phyloP scores from a whole-genome alignment of 495 filamentous ascomycete species.

The Haplographium delicatum region DNA sequence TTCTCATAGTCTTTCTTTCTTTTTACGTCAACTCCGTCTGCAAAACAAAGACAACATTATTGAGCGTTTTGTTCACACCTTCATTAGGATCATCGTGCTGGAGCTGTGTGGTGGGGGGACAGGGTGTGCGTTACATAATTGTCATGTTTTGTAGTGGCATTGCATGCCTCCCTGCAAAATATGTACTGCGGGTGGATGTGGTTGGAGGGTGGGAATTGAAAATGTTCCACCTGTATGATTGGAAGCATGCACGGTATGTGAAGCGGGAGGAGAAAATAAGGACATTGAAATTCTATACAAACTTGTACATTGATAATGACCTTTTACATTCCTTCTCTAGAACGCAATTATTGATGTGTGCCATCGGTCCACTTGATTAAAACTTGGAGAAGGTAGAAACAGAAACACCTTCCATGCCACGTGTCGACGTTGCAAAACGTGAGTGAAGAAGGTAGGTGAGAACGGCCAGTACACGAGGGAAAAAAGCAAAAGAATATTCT shows the following conservation, averaged over 20 bases:
- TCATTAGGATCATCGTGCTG: slow-evolving; percentile 9
- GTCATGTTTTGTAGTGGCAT: too few relatives aligned
- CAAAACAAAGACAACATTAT: slow-evolving; percentile 17
- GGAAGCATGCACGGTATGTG: neutral
- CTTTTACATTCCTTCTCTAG: neutral
- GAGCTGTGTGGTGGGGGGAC: neutral
- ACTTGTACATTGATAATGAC: slow-evolving; percentile 16
- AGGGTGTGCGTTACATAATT: slow-evolving; percentile 3
- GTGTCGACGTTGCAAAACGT: too few relatives aligned
- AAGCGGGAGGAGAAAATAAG: slow-evolving; percentile 1
- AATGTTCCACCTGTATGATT: neutral
- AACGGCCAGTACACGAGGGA: too few relatives aligned
- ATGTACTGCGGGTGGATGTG: neutral
- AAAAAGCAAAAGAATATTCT: too few relatives aligned
- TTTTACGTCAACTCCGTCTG: slow-evolving; percentile 10
- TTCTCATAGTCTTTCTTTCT: slow-evolving; percentile 20
- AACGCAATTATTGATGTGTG: too few relatives aligned
- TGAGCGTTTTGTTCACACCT: slow-evolving; percentile 20
- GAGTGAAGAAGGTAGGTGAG: too few relatives aligned
- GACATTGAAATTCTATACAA: slow-evolving; percentile 19
- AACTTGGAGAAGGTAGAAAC: too few relatives aligned
- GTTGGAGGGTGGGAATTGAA: neutral
- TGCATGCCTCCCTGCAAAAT: neutral
- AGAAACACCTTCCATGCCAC: too few relatives aligned
- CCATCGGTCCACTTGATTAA: too few relatives aligned